These are phyloP conservation scores for Syncephalastrum monosporum DNA, from an alignment of 371 early-diverging fungal genomes.

Conservation along the genomic window DNA sequence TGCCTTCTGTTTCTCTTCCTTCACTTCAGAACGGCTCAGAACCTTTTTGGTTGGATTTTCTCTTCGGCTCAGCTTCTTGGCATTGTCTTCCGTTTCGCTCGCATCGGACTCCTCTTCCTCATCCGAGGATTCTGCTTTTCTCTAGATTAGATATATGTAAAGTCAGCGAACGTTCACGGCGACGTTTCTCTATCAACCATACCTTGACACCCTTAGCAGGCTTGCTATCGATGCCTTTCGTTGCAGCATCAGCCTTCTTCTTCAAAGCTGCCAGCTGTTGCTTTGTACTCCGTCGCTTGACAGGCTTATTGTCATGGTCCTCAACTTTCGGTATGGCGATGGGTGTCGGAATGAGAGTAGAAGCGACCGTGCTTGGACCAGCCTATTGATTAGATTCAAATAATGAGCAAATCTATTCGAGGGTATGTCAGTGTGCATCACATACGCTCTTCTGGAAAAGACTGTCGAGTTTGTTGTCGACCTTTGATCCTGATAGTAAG, in stretches of 20 bases:
- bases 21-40: conserved; percentile 12
- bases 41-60: background rate
- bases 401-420: background rate
- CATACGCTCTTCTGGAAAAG: conserved; percentile 6
- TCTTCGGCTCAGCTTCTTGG: background rate
- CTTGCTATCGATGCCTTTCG: background rate
- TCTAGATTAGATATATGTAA: background rate
- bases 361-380: conserved; percentile 1
- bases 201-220: background rate
- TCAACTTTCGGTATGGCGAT: background rate
- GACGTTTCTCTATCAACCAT: background rate
- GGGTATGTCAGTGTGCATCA: too few species aligned
- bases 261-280: conserved; percentile 6
- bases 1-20: conserved; percentile 53
- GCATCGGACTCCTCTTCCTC: conserved; percentile 3
- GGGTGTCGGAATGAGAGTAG: background rate
- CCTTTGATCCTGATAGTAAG: background rate
- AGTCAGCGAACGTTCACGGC: background rate
- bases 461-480: conserved; percentile 5
- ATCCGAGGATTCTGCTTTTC: conserved; percentile 5
- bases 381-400: background rate
- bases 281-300: background rate
- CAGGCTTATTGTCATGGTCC: background rate
- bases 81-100: background rate
- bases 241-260: conserved; percentile 2